phyloP scores from a whole-genome alignment of 257 asterid species.

The Forsythia suspensa region DNA sequence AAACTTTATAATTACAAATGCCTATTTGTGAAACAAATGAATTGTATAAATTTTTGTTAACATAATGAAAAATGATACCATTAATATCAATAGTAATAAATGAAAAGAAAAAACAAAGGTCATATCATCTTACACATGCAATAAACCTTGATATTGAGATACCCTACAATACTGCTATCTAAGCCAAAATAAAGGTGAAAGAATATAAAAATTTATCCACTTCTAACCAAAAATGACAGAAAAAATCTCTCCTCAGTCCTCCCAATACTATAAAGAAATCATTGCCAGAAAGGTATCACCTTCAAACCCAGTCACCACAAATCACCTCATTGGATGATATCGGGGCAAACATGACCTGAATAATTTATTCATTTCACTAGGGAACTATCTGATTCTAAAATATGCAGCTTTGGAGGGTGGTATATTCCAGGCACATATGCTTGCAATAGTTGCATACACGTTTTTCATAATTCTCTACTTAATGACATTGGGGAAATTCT shows the following conservation, averaged over 20 bases:
- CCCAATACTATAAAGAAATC: background rate
- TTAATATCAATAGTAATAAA: background rate
- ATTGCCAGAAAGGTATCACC: background rate
- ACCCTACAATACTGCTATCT: background rate
- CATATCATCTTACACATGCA: background rate
- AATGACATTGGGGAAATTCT: conserved; percentile 12
- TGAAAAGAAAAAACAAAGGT: background rate
- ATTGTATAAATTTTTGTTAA: background rate
- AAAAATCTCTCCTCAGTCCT: background rate
- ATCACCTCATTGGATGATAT: background rate
- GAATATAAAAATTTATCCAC: background rate
- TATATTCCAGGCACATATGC: background rate
- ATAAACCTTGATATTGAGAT: background rate
- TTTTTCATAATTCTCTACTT: conserved; percentile 2
- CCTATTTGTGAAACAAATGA: background rate
- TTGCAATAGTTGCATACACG: conserved; percentile 2
- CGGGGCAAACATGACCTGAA: background rate
- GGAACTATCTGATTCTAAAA: background rate
- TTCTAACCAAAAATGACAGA: background rate
- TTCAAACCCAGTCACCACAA: background rate
- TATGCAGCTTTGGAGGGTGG: background rate
- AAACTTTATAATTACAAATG: conserved; percentile 13
- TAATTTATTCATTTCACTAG: background rate
- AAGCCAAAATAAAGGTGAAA: background rate
- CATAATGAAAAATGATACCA: background rate